phyloP scores from a whole-genome alignment of 108 stramenopile species.

The Nitzschia inconspicua region DNA sequence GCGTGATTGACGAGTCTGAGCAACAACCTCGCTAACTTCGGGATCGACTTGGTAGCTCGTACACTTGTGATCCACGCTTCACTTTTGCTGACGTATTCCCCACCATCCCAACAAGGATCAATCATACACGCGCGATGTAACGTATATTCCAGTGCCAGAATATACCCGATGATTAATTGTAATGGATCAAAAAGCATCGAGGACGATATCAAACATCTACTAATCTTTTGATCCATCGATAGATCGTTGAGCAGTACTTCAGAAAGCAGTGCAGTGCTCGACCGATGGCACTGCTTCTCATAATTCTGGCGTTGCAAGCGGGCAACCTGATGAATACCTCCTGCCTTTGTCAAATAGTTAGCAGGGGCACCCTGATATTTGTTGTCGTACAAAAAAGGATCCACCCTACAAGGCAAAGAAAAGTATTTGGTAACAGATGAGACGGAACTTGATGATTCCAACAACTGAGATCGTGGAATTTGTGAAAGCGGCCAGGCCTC shows the following conservation, averaged over 20 bases:
- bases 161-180: slow-evolving; percentile 44
- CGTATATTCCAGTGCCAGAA: slow-evolving; percentile 41
- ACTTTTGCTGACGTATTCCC: slow-evolving; percentile 11
- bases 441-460: neutral
- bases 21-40: slow-evolving; percentile 36
- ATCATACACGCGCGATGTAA: slow-evolving; percentile 52
- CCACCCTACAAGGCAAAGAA: slow-evolving; percentile 6
- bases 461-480: slow-evolving; percentile 15
- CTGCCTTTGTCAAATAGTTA: slow-evolving; percentile 1
- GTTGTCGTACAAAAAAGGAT: slow-evolving; percentile 37
- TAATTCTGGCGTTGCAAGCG: slow-evolving; percentile 16
- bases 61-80: slow-evolving; percentile 45
- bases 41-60: slow-evolving; percentile 36
- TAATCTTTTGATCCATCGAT: slow-evolving; percentile 18
- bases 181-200: slow-evolving; percentile 39
- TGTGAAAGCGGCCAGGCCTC: slow-evolving; percentile 48
- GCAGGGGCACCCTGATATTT: slow-evolving; percentile 33
- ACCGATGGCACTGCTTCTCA: slow-evolving; percentile 25
- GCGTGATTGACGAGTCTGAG: slow-evolving; percentile 57
- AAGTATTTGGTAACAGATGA: slow-evolving; percentile 14
- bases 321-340: neutral
- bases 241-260: slow-evolving; percentile 21
- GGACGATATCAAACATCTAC: slow-evolving; percentile 5
- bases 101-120: slow-evolving; percentile 47
- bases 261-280: slow-evolving; percentile 10